Percentiles rank a stretch among this genome's conserved stretches.
These are phyloP conservation scores for Ballota nigra DNA, from an alignment of 257 asterid genomes.

Conservation along the genomic window DNA sequence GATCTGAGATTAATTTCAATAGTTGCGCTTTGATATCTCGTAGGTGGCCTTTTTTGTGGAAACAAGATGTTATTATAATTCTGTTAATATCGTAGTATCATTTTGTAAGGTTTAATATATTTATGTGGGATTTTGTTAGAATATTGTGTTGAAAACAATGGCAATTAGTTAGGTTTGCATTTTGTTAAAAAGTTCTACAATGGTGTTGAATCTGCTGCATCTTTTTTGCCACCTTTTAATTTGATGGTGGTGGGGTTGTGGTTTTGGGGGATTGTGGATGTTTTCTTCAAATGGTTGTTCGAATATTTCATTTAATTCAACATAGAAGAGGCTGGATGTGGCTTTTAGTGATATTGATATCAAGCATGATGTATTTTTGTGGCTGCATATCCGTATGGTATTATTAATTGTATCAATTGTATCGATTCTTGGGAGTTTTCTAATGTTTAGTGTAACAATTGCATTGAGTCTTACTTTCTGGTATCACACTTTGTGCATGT, in stretches of 20 bases:
- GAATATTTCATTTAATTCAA: not conserved
- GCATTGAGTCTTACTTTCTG: not conserved
- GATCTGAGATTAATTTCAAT: conserved; percentile 12
- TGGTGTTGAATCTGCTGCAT: not conserved
- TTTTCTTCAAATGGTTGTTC: not conserved
- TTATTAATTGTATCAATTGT: not conserved
- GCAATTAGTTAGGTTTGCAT: not conserved
- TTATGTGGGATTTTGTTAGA: not conserved
- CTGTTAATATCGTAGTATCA: not conserved
- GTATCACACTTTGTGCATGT: not conserved
- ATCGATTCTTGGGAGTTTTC: not conserved
- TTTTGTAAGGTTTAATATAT: not conserved
- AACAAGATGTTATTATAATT: conserved; percentile 8
- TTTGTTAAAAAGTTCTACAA: not conserved
- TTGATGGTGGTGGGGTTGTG: not conserved
- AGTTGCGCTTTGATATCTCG: not conserved
- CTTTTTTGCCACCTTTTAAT: not conserved
- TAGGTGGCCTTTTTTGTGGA: too few species aligned
- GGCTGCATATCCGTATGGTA: conserved; percentile 13
- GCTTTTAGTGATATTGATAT: conserved; percentile 15
- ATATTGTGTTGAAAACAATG: not conserved
- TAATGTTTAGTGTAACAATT: not conserved
- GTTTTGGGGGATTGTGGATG: not conserved
- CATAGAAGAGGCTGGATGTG: too few species aligned
- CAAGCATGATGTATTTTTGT: not conserved